phyloP scores from a whole-genome alignment of 352 stramenopile genomes.

The Pilasporangium apinafurcum region DNA sequence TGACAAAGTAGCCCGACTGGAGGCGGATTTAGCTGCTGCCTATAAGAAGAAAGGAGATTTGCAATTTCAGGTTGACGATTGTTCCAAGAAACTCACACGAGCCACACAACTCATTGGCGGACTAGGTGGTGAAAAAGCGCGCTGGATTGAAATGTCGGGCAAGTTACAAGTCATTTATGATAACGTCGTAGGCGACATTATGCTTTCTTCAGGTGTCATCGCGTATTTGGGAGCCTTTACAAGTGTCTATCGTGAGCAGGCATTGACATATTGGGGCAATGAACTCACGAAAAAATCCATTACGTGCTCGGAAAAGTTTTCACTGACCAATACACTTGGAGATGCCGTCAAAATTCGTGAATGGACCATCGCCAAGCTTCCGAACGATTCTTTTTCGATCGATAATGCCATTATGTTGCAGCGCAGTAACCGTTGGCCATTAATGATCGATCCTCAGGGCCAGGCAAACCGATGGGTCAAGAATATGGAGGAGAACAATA shows the following conservation, averaged over 20 bases:
- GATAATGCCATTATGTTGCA: slow-evolving; percentile 95
- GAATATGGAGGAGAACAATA: slow-evolving; percentile 89
- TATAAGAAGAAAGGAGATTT: slow-evolving; percentile 92
- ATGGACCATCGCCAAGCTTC: slow-evolving; percentile 94
- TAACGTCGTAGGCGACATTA: slow-evolving; percentile 91
- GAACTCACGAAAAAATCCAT: slow-evolving; percentile 62
- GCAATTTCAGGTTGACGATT: slow-evolving; percentile 90
- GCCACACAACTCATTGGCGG: slow-evolving; percentile 93
- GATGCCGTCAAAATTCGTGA: slow-evolving; percentile 90
- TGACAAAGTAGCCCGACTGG: slow-evolving; percentile 87
- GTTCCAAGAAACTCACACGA: slow-evolving; percentile 87
- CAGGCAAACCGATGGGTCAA: slow-evolving; percentile 95
- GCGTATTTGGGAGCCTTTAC: slow-evolving; percentile 93
- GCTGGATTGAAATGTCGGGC: slow-evolving; percentile 89
- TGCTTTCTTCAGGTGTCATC: slow-evolving; percentile 91
- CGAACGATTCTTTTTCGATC: slow-evolving; percentile 93
- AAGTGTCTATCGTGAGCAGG: slow-evolving; percentile 84
- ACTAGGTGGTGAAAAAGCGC: slow-evolving; percentile 89
- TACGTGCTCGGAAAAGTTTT: slow-evolving; percentile 75
- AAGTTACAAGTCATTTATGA: slow-evolving; percentile 85
- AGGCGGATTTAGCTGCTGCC: slow-evolving; percentile 84
- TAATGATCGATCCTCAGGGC: slow-evolving; percentile 96
- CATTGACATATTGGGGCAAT: slow-evolving; percentile 79
- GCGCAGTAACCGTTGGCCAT: slow-evolving; percentile 88
- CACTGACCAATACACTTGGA: slow-evolving; percentile 83